phyloP scores from a whole-genome alignment of 306 rosid genomes.

The Quercus parvula region DNA sequence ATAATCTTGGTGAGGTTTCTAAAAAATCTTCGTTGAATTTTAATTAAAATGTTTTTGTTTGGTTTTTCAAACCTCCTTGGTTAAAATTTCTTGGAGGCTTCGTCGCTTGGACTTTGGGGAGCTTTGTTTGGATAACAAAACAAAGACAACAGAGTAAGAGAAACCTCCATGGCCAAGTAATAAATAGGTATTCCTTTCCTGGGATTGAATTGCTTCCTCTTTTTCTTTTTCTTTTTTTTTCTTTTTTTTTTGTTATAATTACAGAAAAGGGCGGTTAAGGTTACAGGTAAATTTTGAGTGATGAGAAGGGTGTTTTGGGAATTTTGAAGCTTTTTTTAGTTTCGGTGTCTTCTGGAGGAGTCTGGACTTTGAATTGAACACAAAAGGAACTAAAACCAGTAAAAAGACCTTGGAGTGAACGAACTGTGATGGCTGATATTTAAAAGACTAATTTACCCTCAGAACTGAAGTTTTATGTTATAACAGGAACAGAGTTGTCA shows the following conservation, averaged over 20 bases:
- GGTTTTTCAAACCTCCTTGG: slow-evolving; percentile 14
- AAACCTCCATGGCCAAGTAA: slow-evolving; percentile 12
- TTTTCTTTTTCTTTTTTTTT: not conserved
- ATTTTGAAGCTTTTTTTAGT: not conserved
- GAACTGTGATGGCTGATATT: not conserved
- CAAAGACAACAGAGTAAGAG: slow-evolving; percentile 4
- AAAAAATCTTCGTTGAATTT: slow-evolving; percentile 3
- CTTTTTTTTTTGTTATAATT: slow-evolving; percentile 5
- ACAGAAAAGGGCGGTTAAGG: not conserved
- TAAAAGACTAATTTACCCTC: not conserved
- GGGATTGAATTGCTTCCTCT: slow-evolving; percentile 4
- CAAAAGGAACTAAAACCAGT: not conserved
- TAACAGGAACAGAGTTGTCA: no score
- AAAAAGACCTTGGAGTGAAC: not conserved
- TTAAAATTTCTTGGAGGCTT: slow-evolving; percentile 29
- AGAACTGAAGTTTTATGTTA: not conserved
- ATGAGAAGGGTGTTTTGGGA: slow-evolving; percentile 24
- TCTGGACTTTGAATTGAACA: not conserved
- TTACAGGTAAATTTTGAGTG: not conserved
- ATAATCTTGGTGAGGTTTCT: not conserved
- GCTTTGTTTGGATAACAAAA: slow-evolving; percentile 29
- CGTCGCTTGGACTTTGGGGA: slow-evolving; percentile 24
- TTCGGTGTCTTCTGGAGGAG: not conserved
- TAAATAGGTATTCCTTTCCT: slow-evolving; percentile 38
- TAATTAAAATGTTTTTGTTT: not conserved